Evolutionary conservation across 768 basidiomycete species (phyloP).

Genomic region (Cystobasidium ongulense): DNA sequence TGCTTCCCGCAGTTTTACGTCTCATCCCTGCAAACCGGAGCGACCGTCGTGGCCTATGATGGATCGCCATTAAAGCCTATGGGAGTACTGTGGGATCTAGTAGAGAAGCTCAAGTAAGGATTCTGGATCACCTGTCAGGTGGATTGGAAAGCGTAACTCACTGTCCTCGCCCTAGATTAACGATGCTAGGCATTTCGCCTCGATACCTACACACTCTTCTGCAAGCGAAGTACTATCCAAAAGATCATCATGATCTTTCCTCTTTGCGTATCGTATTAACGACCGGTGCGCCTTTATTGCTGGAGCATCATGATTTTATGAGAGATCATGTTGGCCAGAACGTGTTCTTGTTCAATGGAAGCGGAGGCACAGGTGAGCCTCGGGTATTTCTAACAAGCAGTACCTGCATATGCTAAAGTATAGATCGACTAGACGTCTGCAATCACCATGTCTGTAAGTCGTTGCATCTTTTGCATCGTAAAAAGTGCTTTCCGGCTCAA

Average conservation of each 20-base stretch:
- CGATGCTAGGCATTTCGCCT: constrained; percentile 24
- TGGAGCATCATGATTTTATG: constrained; percentile 30
- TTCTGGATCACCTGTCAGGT: neutral
- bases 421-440: neutral
- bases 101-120: constrained; percentile 23
- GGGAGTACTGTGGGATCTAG: constrained; percentile 26
- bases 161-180: too few species aligned
- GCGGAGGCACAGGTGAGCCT: constrained; percentile 36
- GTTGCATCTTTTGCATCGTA: too few species aligned
- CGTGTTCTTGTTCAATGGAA: constrained; percentile 37
- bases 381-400: neutral
- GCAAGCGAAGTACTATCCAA: constrained; percentile 17
- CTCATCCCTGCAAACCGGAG: constrained; percentile 1
- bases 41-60: constrained; percentile 27
- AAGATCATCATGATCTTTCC: constrained; percentile 20
- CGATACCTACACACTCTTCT: constrained; percentile 30
- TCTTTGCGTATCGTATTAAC: constrained; percentile 11
- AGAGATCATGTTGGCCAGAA: neutral
- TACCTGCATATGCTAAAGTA: neutral
- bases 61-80: constrained; percentile 27
- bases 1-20: neutral
- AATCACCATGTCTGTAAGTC: neutral
- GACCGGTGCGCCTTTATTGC: constrained; percentile 18
- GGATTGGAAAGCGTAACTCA: too few species aligned
- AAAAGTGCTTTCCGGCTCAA: too few species aligned